These are phyloP conservation scores for Trichosanthes truncata DNA, from an alignment of 306 rosid genomes.

Conservation along the genomic window DNA sequence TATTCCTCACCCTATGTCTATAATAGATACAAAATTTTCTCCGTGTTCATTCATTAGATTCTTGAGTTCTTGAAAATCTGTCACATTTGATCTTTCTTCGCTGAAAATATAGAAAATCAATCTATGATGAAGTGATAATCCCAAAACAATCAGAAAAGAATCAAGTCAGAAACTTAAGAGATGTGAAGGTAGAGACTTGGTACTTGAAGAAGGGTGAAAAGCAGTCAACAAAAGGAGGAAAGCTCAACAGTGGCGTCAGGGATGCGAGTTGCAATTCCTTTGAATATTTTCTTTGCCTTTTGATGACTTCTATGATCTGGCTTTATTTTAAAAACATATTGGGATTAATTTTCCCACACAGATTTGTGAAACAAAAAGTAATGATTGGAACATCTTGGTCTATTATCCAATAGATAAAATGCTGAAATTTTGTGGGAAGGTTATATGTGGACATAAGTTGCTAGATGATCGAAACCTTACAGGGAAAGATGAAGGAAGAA, in stretches of 20 bases:
- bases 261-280: slow-evolving; percentile 22
- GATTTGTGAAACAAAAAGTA: not conserved
- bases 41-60: not conserved
- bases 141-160: not conserved
- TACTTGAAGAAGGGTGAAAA: slow-evolving; percentile 23
- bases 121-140: slow-evolving; percentile 1
- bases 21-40: not conserved
- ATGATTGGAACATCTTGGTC: slow-evolving; percentile 5
- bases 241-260: slow-evolving; percentile 33
- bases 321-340: not conserved
- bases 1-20: not conserved
- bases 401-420: not conserved
- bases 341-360: slow-evolving; percentile 4
- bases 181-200: not conserved
- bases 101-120: not conserved
- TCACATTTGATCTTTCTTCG: not conserved
- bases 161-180: not conserved
- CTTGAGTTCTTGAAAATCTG: not conserved
- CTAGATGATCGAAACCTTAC: not conserved
- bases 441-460: not conserved
- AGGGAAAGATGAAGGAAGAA: not conserved
- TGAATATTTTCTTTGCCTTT: not conserved
- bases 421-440: not conserved
- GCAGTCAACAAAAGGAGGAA: slow-evolving; percentile 71
- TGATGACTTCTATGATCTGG: slow-evolving; percentile 12